phyloP scores from a whole-genome alignment of 768 basidiomycete species.

The Mycena leptocephala region DNA sequence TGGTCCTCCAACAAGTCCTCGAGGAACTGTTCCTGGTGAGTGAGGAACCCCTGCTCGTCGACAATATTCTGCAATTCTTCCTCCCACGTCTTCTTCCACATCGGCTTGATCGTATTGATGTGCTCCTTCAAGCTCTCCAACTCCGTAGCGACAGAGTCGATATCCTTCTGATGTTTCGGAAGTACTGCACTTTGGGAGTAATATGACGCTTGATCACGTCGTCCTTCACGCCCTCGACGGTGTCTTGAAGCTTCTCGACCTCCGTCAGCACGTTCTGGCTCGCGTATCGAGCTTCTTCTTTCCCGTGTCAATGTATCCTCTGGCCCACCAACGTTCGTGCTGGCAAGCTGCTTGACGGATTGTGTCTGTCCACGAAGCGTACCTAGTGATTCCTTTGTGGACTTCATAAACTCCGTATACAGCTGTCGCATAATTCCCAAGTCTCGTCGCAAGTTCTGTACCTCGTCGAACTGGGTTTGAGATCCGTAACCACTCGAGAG shows the following conservation, averaged over 20 bases:
- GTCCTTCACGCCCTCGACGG: constrained; percentile 89
- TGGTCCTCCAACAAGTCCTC: constrained; percentile 93
- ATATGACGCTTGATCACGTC: constrained; percentile 93
- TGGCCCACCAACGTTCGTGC: constrained; percentile 87
- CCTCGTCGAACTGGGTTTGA: constrained; percentile 95
- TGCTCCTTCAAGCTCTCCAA: constrained; percentile 87
- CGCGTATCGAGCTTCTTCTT: constrained; percentile 93
- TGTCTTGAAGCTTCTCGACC: constrained; percentile 94
- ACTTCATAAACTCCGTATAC: constrained; percentile 94
- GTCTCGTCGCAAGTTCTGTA: constrained; percentile 94
- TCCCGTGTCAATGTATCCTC: constrained; percentile 92
- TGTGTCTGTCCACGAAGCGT: constrained; percentile 88
- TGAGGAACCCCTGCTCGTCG: constrained; percentile 96
- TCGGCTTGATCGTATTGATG: constrained; percentile 91
- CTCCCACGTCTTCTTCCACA: constrained; percentile 99
- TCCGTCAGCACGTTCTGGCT: constrained; percentile 93
- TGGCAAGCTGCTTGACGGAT: constrained; percentile 90
- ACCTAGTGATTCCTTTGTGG: constrained; percentile 89
- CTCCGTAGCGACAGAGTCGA: constrained; percentile 76
- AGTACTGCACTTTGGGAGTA: constrained; percentile 82
- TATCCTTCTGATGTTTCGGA: constrained; percentile 82
- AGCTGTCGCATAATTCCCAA: constrained; percentile 95
- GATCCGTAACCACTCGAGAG: constrained; percentile 81
- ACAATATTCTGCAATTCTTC: constrained; percentile 96
- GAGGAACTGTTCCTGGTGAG: constrained; percentile 94